These are phyloP conservation scores for Trichophyton schoenleinii DNA, from an alignment of 2,329 filamentous ascomycete species.

Conservation along the genomic window DNA sequence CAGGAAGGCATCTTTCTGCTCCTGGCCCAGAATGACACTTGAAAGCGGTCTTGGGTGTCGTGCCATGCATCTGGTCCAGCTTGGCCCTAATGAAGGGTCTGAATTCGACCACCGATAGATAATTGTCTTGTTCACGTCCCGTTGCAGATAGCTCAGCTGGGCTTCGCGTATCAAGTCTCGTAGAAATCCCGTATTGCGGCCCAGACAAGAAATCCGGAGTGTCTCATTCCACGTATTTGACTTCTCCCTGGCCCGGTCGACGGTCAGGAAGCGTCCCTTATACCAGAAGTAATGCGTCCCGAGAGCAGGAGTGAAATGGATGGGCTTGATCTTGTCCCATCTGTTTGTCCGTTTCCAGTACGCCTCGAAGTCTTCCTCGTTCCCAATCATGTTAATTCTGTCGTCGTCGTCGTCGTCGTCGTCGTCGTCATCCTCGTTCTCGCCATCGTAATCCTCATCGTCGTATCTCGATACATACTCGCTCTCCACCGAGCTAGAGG, in stretches of 20 bases:
- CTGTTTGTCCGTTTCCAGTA: too few species aligned
- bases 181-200: conserved; percentile 24
- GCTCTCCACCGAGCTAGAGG: background rate
- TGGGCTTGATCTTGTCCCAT: conserved; percentile 17
- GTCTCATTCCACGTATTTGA: conserved; percentile 11
- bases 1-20: conserved; percentile 39
- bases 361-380: too few species aligned
- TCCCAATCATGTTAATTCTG: too few species aligned
- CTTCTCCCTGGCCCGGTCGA: conserved; percentile 20
- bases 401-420: too few species aligned
- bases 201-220: conserved; percentile 25
- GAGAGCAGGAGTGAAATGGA: conserved; percentile 51
- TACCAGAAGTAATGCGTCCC: conserved; percentile 60
- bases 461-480: too few species aligned
- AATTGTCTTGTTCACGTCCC: conserved; percentile 27
- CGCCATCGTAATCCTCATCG: too few species aligned
- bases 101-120: conserved; percentile 27
- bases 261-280: conserved; percentile 38
- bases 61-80: conserved; percentile 29
- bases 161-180: conserved; percentile 27
- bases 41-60: conserved; percentile 30
- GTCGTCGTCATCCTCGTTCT: too few species aligned
- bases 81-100: conserved; percentile 12
- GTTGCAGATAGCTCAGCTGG: conserved; percentile 25
- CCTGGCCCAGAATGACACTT: conserved; percentile 42